phyloP scores from a whole-genome alignment of 345 rosid species.

The Populus nigra region DNA sequence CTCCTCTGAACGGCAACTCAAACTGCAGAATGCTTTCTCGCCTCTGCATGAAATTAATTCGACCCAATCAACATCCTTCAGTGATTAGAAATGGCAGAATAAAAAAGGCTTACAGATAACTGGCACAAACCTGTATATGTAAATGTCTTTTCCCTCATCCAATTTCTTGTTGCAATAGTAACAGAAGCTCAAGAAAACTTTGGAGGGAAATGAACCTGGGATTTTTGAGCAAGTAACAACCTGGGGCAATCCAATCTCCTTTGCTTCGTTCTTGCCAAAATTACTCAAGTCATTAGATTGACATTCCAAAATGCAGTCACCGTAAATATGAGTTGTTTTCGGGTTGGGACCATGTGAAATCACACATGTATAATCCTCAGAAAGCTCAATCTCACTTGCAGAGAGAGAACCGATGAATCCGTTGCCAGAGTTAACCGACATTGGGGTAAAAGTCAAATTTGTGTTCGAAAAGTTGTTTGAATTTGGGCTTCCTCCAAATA shows the following conservation, averaged over 20 bases:
- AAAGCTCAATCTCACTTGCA: constrained; percentile 70
- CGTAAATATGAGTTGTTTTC: constrained; percentile 72
- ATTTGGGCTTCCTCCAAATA: constrained; percentile 24
- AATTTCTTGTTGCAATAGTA: constrained; percentile 64
- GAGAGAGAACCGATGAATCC: constrained; percentile 36
- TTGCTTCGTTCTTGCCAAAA: constrained; percentile 13
- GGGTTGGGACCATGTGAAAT: constrained; percentile 79
- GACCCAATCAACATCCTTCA: neutral
- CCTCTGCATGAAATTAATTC: constrained; percentile 49
- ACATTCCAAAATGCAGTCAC: constrained; percentile 69
- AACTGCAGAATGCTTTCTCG: constrained; percentile 81
- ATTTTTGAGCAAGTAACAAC: constrained; percentile 11
- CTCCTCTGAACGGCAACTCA: constrained; percentile 60
- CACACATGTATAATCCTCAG: constrained; percentile 92
- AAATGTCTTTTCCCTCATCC: constrained; percentile 60
- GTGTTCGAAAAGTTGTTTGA: neutral
- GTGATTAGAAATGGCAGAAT: neutral
- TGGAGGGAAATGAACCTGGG: constrained; percentile 20
- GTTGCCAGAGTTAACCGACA: constrained; percentile 23
- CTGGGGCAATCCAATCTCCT: constrained; percentile 16
- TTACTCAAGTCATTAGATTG: constrained; percentile 35
- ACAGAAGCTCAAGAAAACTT: constrained; percentile 66
- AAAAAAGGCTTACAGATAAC: neutral
- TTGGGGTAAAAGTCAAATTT: constrained; percentile 23
- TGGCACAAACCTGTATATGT: constrained; percentile 68